Evolutionary conservation across 1,139 yeast genomes (phyloP).

Genomic region (Geotrichum aggregatum): DNA sequence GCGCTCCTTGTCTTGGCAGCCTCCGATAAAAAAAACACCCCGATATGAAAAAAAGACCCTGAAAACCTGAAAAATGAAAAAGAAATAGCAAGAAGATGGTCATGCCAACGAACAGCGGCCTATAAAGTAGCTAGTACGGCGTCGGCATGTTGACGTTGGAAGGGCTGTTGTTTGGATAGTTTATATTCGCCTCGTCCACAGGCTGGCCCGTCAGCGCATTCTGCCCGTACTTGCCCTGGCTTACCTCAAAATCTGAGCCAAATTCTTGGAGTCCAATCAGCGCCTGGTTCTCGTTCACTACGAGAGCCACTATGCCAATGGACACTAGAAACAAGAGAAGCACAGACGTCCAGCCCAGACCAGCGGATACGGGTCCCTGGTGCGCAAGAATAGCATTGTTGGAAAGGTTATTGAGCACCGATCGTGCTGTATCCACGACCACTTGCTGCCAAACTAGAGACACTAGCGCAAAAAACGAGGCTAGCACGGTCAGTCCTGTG

Average conservation of each 20-base stretch:
- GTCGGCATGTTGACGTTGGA: constrained; percentile 4
- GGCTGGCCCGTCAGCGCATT: constrained; percentile 5
- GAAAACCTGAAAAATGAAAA: neutral
- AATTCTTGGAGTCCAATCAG: constrained; percentile 13
- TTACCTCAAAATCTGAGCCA: constrained; percentile 9
- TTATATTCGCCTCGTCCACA: neutral
- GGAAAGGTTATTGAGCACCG: constrained; percentile 23
- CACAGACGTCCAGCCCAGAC: constrained; percentile 22
- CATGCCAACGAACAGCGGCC: neutral
- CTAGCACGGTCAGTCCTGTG: constrained; percentile 23
- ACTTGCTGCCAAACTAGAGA: constrained; percentile 34
- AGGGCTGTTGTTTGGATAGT: neutral
- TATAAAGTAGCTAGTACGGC: neutral
- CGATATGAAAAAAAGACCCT: neutral
- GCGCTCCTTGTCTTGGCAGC: neutral
- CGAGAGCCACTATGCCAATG: constrained; percentile 19
- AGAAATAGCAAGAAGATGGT: neutral
- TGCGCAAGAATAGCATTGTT: constrained; percentile 17
- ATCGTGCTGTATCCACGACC: constrained; percentile 23
- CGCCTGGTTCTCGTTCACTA: constrained; percentile 18
- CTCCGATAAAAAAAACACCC: no score
- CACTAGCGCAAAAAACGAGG: constrained; percentile 26
- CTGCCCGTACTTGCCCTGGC: constrained; percentile 13
- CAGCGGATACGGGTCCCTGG: constrained; percentile 19
- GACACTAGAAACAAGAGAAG: constrained; percentile 17